Evolutionary conservation across 352 stramenopile species (phyloP).

Genomic region (Phytophthora kernoviae): DNA sequence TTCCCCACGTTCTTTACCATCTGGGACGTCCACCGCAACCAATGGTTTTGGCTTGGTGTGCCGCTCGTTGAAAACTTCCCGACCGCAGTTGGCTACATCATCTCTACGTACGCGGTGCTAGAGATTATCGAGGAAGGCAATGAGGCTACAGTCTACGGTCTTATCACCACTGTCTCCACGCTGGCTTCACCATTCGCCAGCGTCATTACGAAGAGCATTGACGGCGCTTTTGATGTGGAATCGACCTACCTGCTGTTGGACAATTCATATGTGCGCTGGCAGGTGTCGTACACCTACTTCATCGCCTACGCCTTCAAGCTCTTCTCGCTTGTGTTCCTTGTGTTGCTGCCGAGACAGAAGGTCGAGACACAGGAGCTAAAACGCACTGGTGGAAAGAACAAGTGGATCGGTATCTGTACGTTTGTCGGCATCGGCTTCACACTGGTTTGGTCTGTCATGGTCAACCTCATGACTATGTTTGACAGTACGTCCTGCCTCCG

Average conservation of each 20-base stretch:
- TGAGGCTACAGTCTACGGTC: conserved; percentile 41
- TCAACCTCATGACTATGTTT: conserved; percentile 46
- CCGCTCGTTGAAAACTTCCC: conserved; percentile 34
- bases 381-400: conserved; percentile 27
- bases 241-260: conserved; percentile 29
- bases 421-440: conserved; percentile 23
- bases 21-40: conserved; percentile 29
- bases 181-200: conserved; percentile 36
- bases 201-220: conserved; percentile 33
- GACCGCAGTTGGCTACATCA: conserved; percentile 25
- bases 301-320: conserved; percentile 40
- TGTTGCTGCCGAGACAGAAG: conserved; percentile 36
- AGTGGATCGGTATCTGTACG: conserved; percentile 29
- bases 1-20: conserved; percentile 37
- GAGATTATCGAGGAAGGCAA: conserved; percentile 43
- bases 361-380: conserved; percentile 29
- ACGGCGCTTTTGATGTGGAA: conserved; percentile 27
- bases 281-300: conserved; percentile 39
- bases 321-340: conserved; percentile 29
- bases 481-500: conserved; percentile 31
- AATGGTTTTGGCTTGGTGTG: conserved; percentile 37
- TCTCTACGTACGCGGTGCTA: conserved; percentile 36
- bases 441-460: conserved; percentile 33
- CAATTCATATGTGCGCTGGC: conserved; percentile 30
- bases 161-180: conserved; percentile 37